phyloP scores from a whole-genome alignment of 1,284 basidiomycete genomes.

The Lignosus rhinocerotis region DNA sequence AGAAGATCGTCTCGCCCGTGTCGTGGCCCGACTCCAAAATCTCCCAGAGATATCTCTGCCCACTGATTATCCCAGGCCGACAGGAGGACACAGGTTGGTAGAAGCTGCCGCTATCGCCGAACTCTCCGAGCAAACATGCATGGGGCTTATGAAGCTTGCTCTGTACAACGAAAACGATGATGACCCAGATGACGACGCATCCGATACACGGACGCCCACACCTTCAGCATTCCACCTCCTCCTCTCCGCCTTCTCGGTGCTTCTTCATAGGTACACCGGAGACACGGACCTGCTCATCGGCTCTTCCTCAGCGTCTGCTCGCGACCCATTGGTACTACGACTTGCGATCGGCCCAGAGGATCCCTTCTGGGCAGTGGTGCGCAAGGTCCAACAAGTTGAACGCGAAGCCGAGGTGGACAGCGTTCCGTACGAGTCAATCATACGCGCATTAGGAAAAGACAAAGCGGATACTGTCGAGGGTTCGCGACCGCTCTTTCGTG shows the following conservation, averaged over 20 bases:
- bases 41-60: conserved; percentile 92
- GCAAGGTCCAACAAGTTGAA: conserved; percentile 83
- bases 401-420: conserved; percentile 83
- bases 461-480: conserved; percentile 57
- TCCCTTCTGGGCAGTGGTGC: conserved; percentile 92
- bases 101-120: conserved; percentile 75
- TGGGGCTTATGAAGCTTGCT: conserved; percentile 75
- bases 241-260: conserved; percentile 86
- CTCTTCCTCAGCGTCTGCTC: conserved; percentile 80
- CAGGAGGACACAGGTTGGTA: conserved; percentile 71
- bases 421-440: conserved; percentile 81
- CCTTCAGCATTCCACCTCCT: conserved; percentile 92
- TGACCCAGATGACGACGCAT: conserved; percentile 51
- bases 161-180: conserved; percentile 59
- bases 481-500: conserved; percentile 78
- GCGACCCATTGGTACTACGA: conserved; percentile 84
- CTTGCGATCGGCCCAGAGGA: conserved; percentile 85
- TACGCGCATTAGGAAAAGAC: conserved; percentile 72
- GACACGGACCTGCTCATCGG: conserved; percentile 95
- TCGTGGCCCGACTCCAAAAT: conserved; percentile 65
- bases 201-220: conserved; percentile 52
- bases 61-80: conserved; percentile 92
- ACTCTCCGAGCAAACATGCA: conserved; percentile 68
- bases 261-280: conserved; percentile 94
- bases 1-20: conserved; percentile 47